These are phyloP conservation scores for Trichoderma gamsii DNA, from an alignment of 495 filamentous ascomycete genomes.

Conservation along the genomic window DNA sequence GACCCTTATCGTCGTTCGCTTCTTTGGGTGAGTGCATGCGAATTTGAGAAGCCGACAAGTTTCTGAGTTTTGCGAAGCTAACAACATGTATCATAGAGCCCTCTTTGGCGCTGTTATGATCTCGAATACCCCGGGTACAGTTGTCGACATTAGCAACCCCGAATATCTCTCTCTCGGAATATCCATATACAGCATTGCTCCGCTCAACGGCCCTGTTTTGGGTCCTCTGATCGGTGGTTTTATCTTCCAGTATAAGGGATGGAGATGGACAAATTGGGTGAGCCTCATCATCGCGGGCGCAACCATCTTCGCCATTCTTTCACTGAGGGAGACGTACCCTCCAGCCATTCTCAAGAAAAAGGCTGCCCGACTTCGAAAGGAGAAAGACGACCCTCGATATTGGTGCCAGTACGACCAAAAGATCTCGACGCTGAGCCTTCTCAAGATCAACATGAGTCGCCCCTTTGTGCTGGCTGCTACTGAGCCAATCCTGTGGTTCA, in stretches of 20 bases:
- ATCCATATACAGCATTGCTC: conserved; percentile 70
- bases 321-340: conserved; percentile 71
- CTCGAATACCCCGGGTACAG: conserved; percentile 72
- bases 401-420: conserved; percentile 71
- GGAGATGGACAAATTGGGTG: conserved; percentile 86
- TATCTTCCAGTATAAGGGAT: conserved; percentile 68
- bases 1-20: conserved; percentile 62
- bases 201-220: conserved; percentile 66
- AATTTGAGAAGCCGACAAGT: not conserved
- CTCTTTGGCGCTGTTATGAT: conserved; percentile 74
- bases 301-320: conserved; percentile 44
- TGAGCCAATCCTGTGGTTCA: conserved; percentile 83
- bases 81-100: conserved; percentile 41
- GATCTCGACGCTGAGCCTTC: conserved; percentile 33
- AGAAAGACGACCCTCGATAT: conserved; percentile 68
- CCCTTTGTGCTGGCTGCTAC: conserved; percentile 73
- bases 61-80: not conserved
- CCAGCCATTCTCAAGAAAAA: conserved; percentile 66
- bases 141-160: conserved; percentile 70
- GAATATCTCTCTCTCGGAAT: conserved; percentile 66
- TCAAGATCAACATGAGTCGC: conserved; percentile 67
- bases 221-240: conserved; percentile 71
- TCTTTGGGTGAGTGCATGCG: conserved; percentile 54
- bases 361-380: conserved; percentile 61
- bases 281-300: conserved; percentile 61